These are phyloP conservation scores for Eucalyptus sp. DNA, from an alignment of 345 rosid genomes.

Conservation along the genomic window DNA sequence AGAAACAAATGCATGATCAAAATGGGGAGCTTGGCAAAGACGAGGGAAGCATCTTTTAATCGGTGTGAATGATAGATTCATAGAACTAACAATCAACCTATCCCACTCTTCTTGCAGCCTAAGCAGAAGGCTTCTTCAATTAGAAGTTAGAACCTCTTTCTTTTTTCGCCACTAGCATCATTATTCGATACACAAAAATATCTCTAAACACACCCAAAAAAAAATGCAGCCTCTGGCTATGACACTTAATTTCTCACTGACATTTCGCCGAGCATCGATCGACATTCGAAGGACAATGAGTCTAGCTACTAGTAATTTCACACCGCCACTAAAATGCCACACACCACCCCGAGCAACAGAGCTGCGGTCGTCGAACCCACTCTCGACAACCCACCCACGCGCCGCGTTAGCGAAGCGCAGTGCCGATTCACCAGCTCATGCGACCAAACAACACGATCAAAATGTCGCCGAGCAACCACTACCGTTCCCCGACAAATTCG, in stretches of 20 bases:
- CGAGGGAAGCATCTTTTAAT: not conserved
- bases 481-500: not conserved
- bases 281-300: not conserved
- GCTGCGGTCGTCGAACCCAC: not conserved
- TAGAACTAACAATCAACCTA: not conserved
- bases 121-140: not conserved
- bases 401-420: not conserved
- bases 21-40: not conserved
- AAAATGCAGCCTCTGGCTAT: not conserved
- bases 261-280: not conserved
- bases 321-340: not conserved
- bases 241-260: not conserved
- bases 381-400: not conserved
- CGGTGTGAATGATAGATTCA: accelerated
- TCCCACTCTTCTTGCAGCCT: not conserved
- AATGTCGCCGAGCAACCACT: not conserved
- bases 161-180: not conserved
- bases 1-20: not conserved
- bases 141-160: not conserved
- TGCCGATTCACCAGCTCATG: not conserved
- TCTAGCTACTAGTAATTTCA: not conserved
- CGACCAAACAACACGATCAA: not conserved
- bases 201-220: not conserved
- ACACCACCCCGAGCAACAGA: not conserved
- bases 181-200: not conserved